Base-by-base conservation (phyloP, 106 monocot species). In the Platanthera guangdongensis region DNA sequence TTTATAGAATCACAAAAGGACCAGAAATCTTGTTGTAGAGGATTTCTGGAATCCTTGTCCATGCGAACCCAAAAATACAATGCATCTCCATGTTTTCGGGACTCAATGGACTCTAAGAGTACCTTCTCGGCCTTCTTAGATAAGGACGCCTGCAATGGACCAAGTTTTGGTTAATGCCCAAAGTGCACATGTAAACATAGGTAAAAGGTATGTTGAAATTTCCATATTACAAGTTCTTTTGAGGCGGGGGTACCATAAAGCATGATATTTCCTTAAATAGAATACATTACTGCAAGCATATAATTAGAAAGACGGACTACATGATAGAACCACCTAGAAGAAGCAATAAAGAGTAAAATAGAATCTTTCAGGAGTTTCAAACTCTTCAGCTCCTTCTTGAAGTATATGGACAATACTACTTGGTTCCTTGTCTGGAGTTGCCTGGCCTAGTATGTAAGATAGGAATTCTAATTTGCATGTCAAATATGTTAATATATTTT, bases 1-100 rank as follows among this genome's bases (percentile, higher is more conserved):
- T 99, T 99, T 64, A 99, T 87, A 13, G 94, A 74, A 88, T 99
- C 97, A 88, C 97, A 99, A 77, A 99, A 99, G 16, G 87, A 81
- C 95, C 95, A 96, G 84, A 90, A 96, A 84, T 91, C 89, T 68
- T 84, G 90, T 16, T 75, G 78, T 5, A 63, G 50, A 47, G 84
- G 74, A 62, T 90, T 96, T 79, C 95, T 96, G 28, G 80, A 78
- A 85, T 96, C 95, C 69, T 77, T 83, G 68, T 93, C 95, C 90
- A 96, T 90, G 52, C 89, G 85, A 64, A 81, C 88, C 95, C 95
- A 96, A 85, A 90, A 96, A 75, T 96, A 96, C 39, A 96, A 78
- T 2, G 93, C 69, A 84, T 96, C 95, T 9, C 95, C 95, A 84
- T 93, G 84, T 71, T 77, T 93, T 50, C 70, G 82, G 9, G 80